phyloP scores from a whole-genome alignment of 2,329 filamentous ascomycete species.

The Fusarium pininemorale region DNA sequence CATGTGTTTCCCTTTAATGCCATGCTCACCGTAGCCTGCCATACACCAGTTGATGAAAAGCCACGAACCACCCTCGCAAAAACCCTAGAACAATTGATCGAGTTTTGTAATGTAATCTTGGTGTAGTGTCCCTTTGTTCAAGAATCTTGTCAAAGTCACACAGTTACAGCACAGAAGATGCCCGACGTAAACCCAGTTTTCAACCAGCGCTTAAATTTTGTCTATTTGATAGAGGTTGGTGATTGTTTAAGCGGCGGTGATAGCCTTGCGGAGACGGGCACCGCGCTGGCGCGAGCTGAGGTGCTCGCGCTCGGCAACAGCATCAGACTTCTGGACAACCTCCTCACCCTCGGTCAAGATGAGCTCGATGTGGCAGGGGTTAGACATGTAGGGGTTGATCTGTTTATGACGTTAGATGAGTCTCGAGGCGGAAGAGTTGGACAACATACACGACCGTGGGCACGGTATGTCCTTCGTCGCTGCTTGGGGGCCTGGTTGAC shows the following conservation, averaged over 20 bases:
- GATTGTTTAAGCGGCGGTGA: constrained; percentile 67
- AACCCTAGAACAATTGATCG: constrained; percentile 43
- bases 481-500: constrained; percentile 99
- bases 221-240: constrained; percentile 29
- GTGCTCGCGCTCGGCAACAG: constrained; percentile 77
- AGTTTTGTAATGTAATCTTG: constrained; percentile 30
- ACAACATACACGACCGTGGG: constrained; percentile 95
- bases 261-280: constrained; percentile 69
- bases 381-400: constrained; percentile 99
- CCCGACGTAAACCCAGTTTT: constrained; percentile 38
- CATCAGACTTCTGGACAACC: constrained; percentile 92
- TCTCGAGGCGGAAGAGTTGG: not conserved
- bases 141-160: constrained; percentile 31
- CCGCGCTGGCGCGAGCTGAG: constrained; percentile 95
- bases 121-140: constrained; percentile 23
- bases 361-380: constrained; percentile 99
- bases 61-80: constrained; percentile 48
- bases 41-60: constrained; percentile 53
- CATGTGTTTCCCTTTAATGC: constrained; percentile 52
- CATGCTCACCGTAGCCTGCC: constrained; percentile 52
- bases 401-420: constrained; percentile 50
- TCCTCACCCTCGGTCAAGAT: constrained; percentile 99
- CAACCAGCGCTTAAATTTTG: constrained; percentile 40
- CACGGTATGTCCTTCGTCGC: constrained; percentile 98
- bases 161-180: constrained; percentile 34